A percentile compares a stretch with the other conserved stretches of the same genome.
Conservation (phyloP, 2,329 filamentous ascomycete species). For the Calonectria hawksworthii region DNA sequence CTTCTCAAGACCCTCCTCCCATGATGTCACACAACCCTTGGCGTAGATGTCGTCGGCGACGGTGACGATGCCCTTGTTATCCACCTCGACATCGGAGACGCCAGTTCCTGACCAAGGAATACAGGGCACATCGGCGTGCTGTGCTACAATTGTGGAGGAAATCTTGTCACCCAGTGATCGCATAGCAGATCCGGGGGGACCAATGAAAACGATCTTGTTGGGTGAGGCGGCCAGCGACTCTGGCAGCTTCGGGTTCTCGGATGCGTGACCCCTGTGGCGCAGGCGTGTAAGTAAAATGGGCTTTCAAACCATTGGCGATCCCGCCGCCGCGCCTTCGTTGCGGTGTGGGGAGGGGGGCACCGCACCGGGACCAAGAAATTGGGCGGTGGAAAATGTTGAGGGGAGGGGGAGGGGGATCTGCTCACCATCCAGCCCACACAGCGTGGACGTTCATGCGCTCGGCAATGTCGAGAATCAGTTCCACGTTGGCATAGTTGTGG, state of each 20-base stretch:
- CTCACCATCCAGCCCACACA: slow-evolving; percentile 98
- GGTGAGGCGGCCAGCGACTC: slow-evolving; percentile 96
- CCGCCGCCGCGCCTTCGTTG: background rate
- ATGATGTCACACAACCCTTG: slow-evolving; percentile 91
- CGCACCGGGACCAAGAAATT: slow-evolving; percentile 3
- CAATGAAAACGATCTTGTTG: slow-evolving; percentile 99
- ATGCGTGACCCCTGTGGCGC: slow-evolving; percentile 88
- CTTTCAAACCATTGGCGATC: background rate
- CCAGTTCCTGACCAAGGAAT: slow-evolving; percentile 99
- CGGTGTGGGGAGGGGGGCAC: background rate
- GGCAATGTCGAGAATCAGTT: slow-evolving; percentile 98
- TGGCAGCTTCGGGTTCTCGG: slow-evolving; percentile 97
- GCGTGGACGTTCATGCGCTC: slow-evolving; percentile 99
- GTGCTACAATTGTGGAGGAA: slow-evolving; percentile 98
- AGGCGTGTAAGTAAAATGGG: slow-evolving; percentile 28
- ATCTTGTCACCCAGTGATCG: slow-evolving; percentile 99
- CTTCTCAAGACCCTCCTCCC: slow-evolving; percentile 89
- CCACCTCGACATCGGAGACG: slow-evolving; percentile 84
- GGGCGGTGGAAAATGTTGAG: slow-evolving; percentile 18
- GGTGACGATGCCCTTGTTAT: slow-evolving; percentile 89
- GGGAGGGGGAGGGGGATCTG: slow-evolving; percentile 18
- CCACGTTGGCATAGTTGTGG: slow-evolving; percentile 99
- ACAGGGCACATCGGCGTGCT: slow-evolving; percentile 95
- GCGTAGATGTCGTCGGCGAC: slow-evolving; percentile 88
- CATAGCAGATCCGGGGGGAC: slow-evolving; percentile 97